Percentiles rank a stretch among this genome's conserved stretches.
phyloP scores from a whole-genome alignment of 1,139 yeast species.

The Yamadazyma triangularis region DNA sequence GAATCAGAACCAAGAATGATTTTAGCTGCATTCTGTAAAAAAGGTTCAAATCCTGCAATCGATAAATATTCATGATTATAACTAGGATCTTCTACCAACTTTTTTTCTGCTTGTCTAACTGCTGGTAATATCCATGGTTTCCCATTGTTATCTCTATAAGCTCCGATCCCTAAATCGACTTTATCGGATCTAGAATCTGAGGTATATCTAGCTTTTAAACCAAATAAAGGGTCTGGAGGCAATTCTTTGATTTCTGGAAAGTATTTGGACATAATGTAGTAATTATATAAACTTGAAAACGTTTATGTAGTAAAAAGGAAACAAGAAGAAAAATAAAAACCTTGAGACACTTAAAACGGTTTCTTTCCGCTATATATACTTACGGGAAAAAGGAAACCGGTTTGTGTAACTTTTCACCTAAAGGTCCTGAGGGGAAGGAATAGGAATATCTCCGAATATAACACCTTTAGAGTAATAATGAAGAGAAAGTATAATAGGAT shows the following conservation, averaged over 20 bases:
- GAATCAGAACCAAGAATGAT: slow-evolving; percentile 71
- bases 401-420: too few relatives aligned
- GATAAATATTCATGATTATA: slow-evolving; percentile 92
- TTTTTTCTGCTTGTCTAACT: slow-evolving; percentile 69
- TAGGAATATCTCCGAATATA: too few relatives aligned
- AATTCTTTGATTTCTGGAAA: slow-evolving; percentile 50
- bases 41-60: slow-evolving; percentile 70
- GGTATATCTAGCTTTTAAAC: slow-evolving; percentile 69
- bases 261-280: slow-evolving; percentile 25
- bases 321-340: too few relatives aligned
- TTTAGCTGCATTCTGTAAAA: slow-evolving; percentile 70
- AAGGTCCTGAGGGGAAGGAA: too few relatives aligned
- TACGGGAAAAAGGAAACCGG: too few relatives aligned
- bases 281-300: too few relatives aligned
- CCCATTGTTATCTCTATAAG: slow-evolving; percentile 89
- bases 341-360: too few relatives aligned
- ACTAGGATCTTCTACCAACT: slow-evolving; percentile 41
- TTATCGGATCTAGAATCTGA: slow-evolving; percentile 64
- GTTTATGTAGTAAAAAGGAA: too few relatives aligned
- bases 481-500: too few relatives aligned
- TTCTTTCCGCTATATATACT: too few relatives aligned
- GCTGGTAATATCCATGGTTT: slow-evolving; percentile 94
- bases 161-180: slow-evolving; percentile 93
- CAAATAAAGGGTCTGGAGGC: slow-evolving; percentile 81
- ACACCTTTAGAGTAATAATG: too few relatives aligned